These are phyloP conservation scores for Fusarium poae DNA, from an alignment of 2,329 filamentous ascomycete genomes.

Conservation along the genomic window DNA sequence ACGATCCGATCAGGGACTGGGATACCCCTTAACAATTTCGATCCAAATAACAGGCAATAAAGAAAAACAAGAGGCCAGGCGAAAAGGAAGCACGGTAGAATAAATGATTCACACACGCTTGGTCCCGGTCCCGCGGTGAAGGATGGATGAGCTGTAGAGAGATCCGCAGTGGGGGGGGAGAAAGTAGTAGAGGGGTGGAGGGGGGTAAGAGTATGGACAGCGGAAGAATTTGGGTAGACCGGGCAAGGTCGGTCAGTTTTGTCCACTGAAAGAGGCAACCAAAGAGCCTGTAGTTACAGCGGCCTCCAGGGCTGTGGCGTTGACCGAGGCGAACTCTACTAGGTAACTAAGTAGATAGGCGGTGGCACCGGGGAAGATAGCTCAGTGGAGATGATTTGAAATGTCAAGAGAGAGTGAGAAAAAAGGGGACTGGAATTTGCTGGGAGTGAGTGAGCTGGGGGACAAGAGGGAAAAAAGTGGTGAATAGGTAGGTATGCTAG, in stretches of 20 bases:
- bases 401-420: neutral
- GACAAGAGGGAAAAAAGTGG: conserved; percentile 3
- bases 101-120: conserved; percentile 42
- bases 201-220: neutral
- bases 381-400: conserved; percentile 16
- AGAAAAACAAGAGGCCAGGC: conserved; percentile 7
- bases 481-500: conserved; percentile 22
- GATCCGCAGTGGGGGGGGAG: conserved; percentile 36
- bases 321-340: neutral
- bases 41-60: conserved; percentile 1
- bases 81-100: conserved; percentile 18
- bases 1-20: conserved; percentile 23
- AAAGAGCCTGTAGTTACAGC: conserved; percentile 34
- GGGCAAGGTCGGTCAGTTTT: conserved; percentile 2
- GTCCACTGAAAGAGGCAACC: conserved; percentile 33
- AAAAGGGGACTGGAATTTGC: neutral
- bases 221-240: neutral
- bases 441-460: neutral
- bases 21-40: conserved; percentile 37
- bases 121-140: conserved; percentile 41
- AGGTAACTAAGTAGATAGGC: conserved; percentile 14
- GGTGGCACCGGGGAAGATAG: conserved; percentile 40
- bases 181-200: neutral
- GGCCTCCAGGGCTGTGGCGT: conserved; percentile 33
- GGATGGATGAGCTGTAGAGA: conserved; percentile 35